phyloP scores from a whole-genome alignment of 352 stramenopile species.

The Pythium dissimile region DNA sequence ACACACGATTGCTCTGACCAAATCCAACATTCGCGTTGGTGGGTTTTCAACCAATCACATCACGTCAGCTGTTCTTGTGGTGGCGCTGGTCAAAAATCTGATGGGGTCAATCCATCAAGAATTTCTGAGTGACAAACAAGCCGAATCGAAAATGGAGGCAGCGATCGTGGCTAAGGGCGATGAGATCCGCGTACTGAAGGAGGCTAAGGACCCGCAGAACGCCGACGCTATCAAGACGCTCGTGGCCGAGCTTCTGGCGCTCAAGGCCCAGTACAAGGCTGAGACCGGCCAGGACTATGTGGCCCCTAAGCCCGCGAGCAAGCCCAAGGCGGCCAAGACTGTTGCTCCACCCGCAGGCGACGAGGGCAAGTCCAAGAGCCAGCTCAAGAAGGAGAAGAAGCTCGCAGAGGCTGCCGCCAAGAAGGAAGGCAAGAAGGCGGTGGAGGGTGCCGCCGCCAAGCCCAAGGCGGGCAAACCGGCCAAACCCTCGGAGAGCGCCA shows the following conservation, averaged over 20 bases:
- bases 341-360: constrained; percentile 20
- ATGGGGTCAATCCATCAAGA: constrained; percentile 1
- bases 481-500: constrained; percentile 73
- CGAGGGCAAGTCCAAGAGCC: constrained; percentile 75
- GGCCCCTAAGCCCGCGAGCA: constrained; percentile 35
- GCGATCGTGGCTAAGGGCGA: constrained; percentile 31
- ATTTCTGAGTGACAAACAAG: constrained; percentile 11
- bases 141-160: constrained; percentile 23
- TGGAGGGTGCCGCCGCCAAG: too few species aligned
- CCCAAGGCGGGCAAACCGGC: constrained; percentile 23
- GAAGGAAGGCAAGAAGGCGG: constrained; percentile 45
- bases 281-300: constrained; percentile 71
- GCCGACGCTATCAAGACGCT: constrained; percentile 27
- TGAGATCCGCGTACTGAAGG: constrained; percentile 82
- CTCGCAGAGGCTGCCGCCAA: constrained; percentile 62
- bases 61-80: constrained; percentile 1
- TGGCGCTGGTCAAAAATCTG: neutral
- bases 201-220: constrained; percentile 50
- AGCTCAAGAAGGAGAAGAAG: constrained; percentile 89
- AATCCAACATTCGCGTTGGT: too few species aligned
- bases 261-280: constrained; percentile 60
- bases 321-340: constrained; percentile 21
- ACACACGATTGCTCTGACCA: constrained; percentile 12
- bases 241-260: constrained; percentile 45
- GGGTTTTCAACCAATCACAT: constrained; percentile 33